A percentile compares a stretch with the other conserved stretches of the same genome.
phyloP scores from a whole-genome alignment of 2,329 filamentous ascomycete genomes.

The Hawksworthiomyces lignivorus region DNA sequence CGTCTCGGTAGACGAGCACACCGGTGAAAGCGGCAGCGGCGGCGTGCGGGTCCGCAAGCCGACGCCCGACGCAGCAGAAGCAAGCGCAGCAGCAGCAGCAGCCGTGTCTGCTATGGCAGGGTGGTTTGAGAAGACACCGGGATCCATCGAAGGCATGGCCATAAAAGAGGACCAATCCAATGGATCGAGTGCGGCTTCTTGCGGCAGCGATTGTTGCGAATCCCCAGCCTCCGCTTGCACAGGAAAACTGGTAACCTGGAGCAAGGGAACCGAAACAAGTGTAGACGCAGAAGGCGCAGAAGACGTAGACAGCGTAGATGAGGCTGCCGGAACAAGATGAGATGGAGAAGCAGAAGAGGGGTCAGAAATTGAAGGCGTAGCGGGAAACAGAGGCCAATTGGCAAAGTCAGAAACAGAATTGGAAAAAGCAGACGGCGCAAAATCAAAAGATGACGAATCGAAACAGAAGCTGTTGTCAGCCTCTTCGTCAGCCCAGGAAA shows the following conservation, averaged over 20 bases:
- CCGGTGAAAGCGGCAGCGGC: constrained; percentile 4
- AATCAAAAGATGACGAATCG: constrained; percentile 1
- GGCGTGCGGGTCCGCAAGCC: constrained; percentile 7
- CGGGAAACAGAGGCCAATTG: background rate
- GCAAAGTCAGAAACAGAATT: background rate
- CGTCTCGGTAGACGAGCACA: constrained; percentile 2
- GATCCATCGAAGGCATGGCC: constrained; percentile 1
- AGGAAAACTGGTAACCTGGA: background rate
- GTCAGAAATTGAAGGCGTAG: background rate
- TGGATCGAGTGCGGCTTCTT: background rate
- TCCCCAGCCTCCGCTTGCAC: background rate
- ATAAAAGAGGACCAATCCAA: constrained; percentile 10
- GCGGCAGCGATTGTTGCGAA: background rate
- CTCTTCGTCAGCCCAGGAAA: constrained; percentile 7
- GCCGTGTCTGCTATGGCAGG: too few relatives aligned
- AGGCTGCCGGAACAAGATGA: background rate
- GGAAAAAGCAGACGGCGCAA: constrained; percentile 2
- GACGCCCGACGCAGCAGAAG: background rate
- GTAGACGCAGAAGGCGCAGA: background rate
- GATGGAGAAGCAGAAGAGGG: background rate
- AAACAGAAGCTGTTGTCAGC: background rate
- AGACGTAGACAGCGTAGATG: background rate
- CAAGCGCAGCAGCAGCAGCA: background rate
- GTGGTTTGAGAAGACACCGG: background rate
- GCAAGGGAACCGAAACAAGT: constrained; percentile 6